A percentile compares a stretch with the other conserved stretches of the same genome.
These are phyloP conservation scores for Amanita jacksonii DNA, from an alignment of 768 basidiomycete species.

Conservation along the genomic window DNA sequence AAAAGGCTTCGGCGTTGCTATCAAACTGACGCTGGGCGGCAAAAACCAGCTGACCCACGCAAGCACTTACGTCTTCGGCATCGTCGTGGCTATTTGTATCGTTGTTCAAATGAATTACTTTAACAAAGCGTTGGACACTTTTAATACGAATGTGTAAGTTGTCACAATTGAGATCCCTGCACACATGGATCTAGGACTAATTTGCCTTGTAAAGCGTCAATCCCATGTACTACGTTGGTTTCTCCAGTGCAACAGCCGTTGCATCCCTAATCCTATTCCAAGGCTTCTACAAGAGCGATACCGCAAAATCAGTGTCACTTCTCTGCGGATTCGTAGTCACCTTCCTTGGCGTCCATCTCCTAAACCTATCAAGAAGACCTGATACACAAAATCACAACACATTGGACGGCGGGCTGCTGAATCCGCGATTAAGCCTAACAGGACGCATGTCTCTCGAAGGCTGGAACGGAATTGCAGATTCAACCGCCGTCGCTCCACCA, in stretches of 20 bases:
- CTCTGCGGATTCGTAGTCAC: slow-evolving; percentile 86
- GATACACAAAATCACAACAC: slow-evolving; percentile 41
- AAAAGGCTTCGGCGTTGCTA: slow-evolving; percentile 95
- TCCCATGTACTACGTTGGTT: slow-evolving; percentile 96
- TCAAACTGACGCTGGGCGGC: slow-evolving; percentile 88
- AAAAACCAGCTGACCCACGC: slow-evolving; percentile 93
- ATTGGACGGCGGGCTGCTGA: slow-evolving; percentile 58
- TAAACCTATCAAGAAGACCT: slow-evolving; percentile 67
- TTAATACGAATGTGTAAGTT: slow-evolving; percentile 94
- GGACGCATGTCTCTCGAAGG: slow-evolving; percentile 76
- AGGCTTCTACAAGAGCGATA: slow-evolving; percentile 87
- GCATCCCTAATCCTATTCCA: slow-evolving; percentile 96
- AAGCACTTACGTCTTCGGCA: slow-evolving; percentile 93
- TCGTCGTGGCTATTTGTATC: slow-evolving; percentile 77
- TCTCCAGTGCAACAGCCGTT: slow-evolving; percentile 86
- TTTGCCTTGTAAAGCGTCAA: slow-evolving; percentile 57
- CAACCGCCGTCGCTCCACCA: slow-evolving; percentile 12
- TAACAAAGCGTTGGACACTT: slow-evolving; percentile 95
- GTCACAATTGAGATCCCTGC: not conserved
- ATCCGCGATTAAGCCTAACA: slow-evolving; percentile 73
- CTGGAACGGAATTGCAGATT: slow-evolving; percentile 40
- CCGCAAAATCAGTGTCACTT: slow-evolving; percentile 76
- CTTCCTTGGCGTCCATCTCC: slow-evolving; percentile 94
- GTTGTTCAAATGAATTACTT: slow-evolving; percentile 93
- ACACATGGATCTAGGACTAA: slow-evolving; percentile 1